Conservation (phyloP, 2,329 filamentous ascomycete genomes). For the Trichoderma sp. region DNA sequence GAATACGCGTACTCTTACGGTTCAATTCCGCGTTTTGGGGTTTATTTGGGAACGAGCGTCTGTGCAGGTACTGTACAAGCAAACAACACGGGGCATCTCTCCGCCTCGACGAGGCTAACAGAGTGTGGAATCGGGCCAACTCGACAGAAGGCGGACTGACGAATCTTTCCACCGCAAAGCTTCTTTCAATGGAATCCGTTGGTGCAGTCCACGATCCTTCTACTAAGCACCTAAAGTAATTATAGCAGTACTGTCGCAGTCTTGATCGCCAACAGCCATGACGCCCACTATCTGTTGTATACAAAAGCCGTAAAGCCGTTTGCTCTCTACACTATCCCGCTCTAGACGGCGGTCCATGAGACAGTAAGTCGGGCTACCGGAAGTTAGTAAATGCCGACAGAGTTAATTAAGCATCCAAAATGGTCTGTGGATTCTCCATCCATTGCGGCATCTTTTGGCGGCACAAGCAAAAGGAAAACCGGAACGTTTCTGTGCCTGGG, state of each 20-base stretch:
- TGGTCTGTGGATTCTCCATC: neutral
- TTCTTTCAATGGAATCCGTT: neutral
- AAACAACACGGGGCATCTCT: neutral
- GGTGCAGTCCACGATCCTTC: neutral
- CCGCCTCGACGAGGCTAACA: neutral
- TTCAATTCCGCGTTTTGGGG: neutral
- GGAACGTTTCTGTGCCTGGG: slow-evolving; percentile 12
- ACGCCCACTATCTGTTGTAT: neutral
- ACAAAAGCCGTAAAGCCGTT: neutral
- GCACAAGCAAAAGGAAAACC: neutral
- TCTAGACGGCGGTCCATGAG: neutral
- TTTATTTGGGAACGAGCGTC: too few species aligned
- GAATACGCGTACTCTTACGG: neutral
- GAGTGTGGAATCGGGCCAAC: slow-evolving; percentile 11
- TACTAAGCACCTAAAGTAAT: neutral
- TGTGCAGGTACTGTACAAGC: neutral
- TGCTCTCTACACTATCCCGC: neutral
- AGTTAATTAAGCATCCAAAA: neutral
- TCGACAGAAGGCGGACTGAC: neutral
- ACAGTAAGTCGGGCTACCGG: slow-evolving; percentile 15
- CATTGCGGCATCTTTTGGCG: neutral
- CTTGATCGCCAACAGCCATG: neutral
- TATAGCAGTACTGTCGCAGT: neutral
- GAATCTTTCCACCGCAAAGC: neutral
- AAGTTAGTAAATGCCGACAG: slow-evolving; percentile 18